Base-by-base conservation (phyloP, 2,329 filamentous ascomycete species). In the Teratosphaeria nubilosa region DNA sequence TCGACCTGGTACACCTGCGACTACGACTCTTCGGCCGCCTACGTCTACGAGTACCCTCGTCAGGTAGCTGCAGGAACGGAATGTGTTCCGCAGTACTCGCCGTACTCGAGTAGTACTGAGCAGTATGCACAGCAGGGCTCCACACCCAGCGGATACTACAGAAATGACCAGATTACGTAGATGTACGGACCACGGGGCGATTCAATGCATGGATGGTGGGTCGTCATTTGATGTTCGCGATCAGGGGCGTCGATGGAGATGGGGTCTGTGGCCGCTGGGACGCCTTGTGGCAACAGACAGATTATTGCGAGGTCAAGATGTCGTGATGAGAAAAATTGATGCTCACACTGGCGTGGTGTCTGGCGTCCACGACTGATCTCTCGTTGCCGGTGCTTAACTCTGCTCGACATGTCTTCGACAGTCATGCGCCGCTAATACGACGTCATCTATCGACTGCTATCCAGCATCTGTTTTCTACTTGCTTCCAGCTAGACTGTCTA, bases 1-100 rank as follows among this genome's bases (percentile, higher is more conserved):
- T 69, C 61, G 1, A 63, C 67, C 22, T 76, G 70, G 65, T 66
- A 69, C 50, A 75, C 72, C 9, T 75, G 73, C 65, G 65, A 68
- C 59, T 69, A 67, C 61, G 65, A 64, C 51, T 62, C 65, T 54
- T 52, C 61, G 7, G 52, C 56, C 16, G 56, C 56, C 11, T 74
- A 68, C 68, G 62, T 69, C 3, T 75, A 73, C 58, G 66, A 62
- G 16, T 63, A 64, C 41, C 58, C 65, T 2, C 67, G 71, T 10
- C 58, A 60, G 14, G 71, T 74, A 16, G 65, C 69, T 5, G 66
- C 62, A 2, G 74, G 73, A 9, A 74, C 74, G 69, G 61, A 64
- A 48, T 76, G 74, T 56, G 58, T 70, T 45, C 72, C 72, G 1
- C 63, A 65, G 54, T 60, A 72, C 34, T 62, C 63, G 3, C 65